phyloP scores from a whole-genome alignment of 148 eudicot species.

The Rheum nobile region DNA sequence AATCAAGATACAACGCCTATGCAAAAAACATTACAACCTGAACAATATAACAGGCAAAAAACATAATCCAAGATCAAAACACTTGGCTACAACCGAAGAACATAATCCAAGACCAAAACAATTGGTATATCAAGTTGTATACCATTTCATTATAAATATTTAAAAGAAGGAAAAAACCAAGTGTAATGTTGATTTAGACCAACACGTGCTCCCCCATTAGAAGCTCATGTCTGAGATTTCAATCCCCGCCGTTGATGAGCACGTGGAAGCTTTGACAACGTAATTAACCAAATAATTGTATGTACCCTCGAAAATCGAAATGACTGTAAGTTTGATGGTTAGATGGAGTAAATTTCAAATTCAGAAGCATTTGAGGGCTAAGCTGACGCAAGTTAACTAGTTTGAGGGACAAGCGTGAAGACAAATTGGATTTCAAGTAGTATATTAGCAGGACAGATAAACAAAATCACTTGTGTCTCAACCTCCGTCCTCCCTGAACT shows the following conservation, averaged over 20 bases:
- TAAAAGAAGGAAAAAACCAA: background rate
- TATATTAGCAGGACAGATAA: background rate
- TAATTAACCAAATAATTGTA: background rate
- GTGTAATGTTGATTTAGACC: background rate
- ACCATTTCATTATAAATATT: too few species aligned
- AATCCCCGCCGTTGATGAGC: background rate
- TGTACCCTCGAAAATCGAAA: background rate
- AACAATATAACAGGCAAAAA: too few species aligned
- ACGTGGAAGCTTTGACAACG: background rate
- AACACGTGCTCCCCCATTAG: background rate
- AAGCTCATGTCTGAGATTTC: background rate
- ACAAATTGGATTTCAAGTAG: background rate
- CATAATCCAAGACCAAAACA: too few species aligned
- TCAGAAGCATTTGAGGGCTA: too few species aligned
- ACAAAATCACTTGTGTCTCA: background rate
- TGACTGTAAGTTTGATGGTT: background rate
- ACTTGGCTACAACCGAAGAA: too few species aligned
- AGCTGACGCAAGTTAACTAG: background rate
- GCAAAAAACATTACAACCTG: too few species aligned
- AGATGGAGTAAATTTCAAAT: background rate
- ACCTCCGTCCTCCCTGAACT: constrained; percentile 23
- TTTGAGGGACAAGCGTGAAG: background rate
- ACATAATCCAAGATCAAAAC: too few species aligned
- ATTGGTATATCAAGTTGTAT: background rate
- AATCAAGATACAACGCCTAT: too few species aligned